A percentile compares a stretch with the other conserved stretches of the same genome.
phyloP scores from a whole-genome alignment of 2,329 filamentous ascomycete species.

The Fusarium tjaetaba region DNA sequence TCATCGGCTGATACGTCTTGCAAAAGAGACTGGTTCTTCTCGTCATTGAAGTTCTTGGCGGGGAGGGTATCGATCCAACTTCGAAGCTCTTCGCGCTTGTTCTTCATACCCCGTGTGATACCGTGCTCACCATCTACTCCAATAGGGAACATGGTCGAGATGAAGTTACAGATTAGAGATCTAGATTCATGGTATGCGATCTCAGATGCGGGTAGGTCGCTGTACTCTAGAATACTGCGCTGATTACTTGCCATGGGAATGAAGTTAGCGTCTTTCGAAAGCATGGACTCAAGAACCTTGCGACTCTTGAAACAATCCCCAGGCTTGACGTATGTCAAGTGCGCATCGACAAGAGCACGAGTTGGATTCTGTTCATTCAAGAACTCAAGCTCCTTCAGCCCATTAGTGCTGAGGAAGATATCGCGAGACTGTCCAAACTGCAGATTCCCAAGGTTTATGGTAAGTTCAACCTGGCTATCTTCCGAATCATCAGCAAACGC shows the following conservation, averaged over 20 bases:
- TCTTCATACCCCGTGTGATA: not conserved
- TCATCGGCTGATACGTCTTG: conserved; percentile 58
- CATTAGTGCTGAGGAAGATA: conserved; percentile 56
- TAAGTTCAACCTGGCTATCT: conserved; percentile 44
- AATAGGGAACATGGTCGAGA: conserved; percentile 57
- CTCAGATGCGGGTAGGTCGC: conserved; percentile 46
- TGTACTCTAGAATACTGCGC: conserved; percentile 31
- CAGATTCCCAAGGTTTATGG: conserved; percentile 60
- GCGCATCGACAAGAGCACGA: conserved; percentile 46
- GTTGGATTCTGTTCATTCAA: not conserved
- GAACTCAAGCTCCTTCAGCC: conserved; percentile 20
- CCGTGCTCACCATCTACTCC: conserved; percentile 46
- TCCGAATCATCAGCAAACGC: conserved; percentile 8
- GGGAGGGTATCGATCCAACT: conserved; percentile 50
- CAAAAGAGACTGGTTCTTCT: conserved; percentile 57
- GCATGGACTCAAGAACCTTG: not conserved
- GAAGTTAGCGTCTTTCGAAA: not conserved
- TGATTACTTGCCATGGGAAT: not conserved
- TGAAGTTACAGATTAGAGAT: conserved; percentile 59
- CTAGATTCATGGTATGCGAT: conserved; percentile 64
- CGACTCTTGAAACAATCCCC: conserved; percentile 1
- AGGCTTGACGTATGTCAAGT: conserved; percentile 49
- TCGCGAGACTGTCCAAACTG: conserved; percentile 71
- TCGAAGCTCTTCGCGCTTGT: conserved; percentile 40
- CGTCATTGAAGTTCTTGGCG: conserved; percentile 48